Conservation (phyloP, 129 eudicot genomes). For the Cynara cardunculus region DNA sequence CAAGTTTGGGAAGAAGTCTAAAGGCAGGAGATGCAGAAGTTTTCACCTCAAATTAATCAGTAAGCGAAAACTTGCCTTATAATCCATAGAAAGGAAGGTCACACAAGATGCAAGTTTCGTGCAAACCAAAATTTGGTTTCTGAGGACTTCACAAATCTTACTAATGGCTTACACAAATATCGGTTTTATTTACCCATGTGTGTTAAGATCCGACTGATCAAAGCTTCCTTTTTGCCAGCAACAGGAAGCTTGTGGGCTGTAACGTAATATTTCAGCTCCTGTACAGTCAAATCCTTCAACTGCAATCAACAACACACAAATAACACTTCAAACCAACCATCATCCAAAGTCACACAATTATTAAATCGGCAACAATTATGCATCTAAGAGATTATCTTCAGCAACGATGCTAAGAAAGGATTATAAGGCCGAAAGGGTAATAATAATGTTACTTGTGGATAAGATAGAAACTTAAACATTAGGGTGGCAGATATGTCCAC, state of each 20-base stretch:
- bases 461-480: too few species aligned
- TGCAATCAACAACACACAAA: constrained; percentile 28
- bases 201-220: constrained; percentile 70
- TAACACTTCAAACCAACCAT: not conserved
- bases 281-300: constrained; percentile 85
- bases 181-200: constrained; percentile 66
- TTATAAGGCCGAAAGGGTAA: too few species aligned
- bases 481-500: too few species aligned
- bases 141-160: not conserved
- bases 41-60: too few species aligned
- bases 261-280: constrained; percentile 67
- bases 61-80: not conserved
- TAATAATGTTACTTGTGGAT: too few species aligned
- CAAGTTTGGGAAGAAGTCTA: not conserved
- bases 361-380: too few species aligned
- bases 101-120: not conserved
- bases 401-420: too few species aligned
- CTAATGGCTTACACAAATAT: not conserved
- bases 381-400: too few species aligned
- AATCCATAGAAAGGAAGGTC: not conserved
- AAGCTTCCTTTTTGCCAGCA: constrained; percentile 69
- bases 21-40: not conserved
- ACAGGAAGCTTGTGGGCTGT: constrained; percentile 65
- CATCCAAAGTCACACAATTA: not conserved
- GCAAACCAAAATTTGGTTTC: not conserved